Evolutionary conservation across 495 filamentous ascomycete genomes (phyloP).

Genomic region (Neurospora sp.): DNA sequence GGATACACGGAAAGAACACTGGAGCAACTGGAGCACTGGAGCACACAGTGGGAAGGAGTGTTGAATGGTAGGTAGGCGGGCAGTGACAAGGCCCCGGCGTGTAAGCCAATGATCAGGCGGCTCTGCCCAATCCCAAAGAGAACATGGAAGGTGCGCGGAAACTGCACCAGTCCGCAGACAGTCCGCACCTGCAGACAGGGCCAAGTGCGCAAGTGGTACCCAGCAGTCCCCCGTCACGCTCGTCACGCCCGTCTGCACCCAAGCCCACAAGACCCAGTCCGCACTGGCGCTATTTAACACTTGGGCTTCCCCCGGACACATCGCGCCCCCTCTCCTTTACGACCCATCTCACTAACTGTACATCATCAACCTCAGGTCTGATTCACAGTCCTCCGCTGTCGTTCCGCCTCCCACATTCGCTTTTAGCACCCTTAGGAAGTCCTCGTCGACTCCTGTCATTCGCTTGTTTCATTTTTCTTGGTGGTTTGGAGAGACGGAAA

Average conservation of each 20-base stretch:
- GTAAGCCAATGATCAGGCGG: not conserved
- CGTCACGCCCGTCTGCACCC: not conserved
- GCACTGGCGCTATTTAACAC: constrained; percentile 25
- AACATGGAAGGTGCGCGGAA: not conserved
- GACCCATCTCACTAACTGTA: constrained; percentile 19
- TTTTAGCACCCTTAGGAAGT: constrained; percentile 44
- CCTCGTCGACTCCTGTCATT: constrained; percentile 58
- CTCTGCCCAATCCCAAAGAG: not conserved
- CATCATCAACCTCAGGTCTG: constrained; percentile 17
- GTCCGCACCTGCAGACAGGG: not conserved
- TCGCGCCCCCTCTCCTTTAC: constrained; percentile 10
- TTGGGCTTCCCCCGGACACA: constrained; percentile 21
- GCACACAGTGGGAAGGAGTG: not conserved
- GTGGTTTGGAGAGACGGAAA: constrained; percentile 27
- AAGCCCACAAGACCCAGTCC: not conserved
- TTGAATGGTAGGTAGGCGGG: not conserved
- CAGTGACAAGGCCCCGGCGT: not conserved
- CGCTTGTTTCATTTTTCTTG: constrained; percentile 41
- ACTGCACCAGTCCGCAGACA: not conserved
- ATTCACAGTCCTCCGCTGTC: constrained; percentile 28
- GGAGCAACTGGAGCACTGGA: not conserved
- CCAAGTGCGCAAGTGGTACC: not conserved
- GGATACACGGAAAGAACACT: not conserved
- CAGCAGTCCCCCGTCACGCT: not conserved
- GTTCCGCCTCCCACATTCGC: constrained; percentile 38